Conservation (phyloP, 768 basidiomycete species). For the Vararia minispora region DNA sequence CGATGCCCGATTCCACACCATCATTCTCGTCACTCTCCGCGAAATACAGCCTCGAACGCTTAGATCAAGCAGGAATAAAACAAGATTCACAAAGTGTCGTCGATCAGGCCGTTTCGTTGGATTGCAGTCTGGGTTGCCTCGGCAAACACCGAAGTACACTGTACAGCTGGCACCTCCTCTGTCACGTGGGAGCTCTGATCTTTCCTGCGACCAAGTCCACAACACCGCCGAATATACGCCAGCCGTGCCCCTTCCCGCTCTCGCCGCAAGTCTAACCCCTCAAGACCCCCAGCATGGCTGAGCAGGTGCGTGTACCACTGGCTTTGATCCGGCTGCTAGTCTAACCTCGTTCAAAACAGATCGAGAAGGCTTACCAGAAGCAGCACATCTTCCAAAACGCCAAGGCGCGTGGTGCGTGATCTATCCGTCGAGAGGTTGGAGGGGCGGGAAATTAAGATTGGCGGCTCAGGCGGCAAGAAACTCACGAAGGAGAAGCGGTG, state of each 20-base stretch:
- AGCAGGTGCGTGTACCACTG: conserved; percentile 23
- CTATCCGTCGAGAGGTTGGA: conserved; percentile 4
- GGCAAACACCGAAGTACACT: too few species aligned
- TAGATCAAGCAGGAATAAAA: too few species aligned
- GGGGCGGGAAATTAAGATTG: background rate
- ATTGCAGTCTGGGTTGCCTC: too few species aligned
- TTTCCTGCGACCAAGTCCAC: too few species aligned
- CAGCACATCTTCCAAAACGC: conserved; percentile 97
- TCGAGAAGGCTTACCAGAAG: conserved; percentile 97
- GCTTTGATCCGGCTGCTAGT: background rate
- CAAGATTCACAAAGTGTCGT: too few species aligned
- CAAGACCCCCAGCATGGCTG: conserved; percentile 27
- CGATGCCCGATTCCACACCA: too few species aligned
- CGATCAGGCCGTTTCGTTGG: too few species aligned
- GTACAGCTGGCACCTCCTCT: too few species aligned
- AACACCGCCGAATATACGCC: background rate
- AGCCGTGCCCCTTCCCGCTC: conserved; percentile 6
- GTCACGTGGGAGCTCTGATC: too few species aligned
- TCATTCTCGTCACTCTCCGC: too few species aligned
- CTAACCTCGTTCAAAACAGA: conserved; percentile 30
- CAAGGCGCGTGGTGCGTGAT: conserved; percentile 77
- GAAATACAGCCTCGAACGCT: too few species aligned
- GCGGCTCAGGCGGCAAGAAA: conserved; percentile 67
- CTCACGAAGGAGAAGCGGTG: conserved; percentile 94
- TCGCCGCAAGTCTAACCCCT: conserved; percentile 15